These are phyloP conservation scores for Dendryphion nanum DNA, from an alignment of 2,329 filamentous ascomycete genomes.

Conservation along the genomic window DNA sequence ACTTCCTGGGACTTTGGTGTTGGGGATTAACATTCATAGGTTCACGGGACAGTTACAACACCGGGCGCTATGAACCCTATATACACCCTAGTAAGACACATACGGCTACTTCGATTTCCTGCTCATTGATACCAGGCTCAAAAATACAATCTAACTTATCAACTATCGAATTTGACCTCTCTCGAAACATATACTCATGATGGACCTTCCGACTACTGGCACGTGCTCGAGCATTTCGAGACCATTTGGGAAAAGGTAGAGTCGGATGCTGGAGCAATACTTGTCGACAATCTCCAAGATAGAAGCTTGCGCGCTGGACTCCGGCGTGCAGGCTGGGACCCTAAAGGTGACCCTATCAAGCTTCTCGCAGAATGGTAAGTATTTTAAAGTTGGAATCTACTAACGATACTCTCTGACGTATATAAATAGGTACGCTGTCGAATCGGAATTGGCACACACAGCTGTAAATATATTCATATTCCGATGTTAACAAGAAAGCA, in stretches of 20 bases:
- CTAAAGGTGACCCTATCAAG: constrained; percentile 50
- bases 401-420: too few relatives aligned
- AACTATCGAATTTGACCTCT: neutral
- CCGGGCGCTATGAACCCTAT: constrained; percentile 52
- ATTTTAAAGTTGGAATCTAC: too few relatives aligned
- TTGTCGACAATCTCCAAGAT: constrained; percentile 58
- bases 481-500: constrained; percentile 48
- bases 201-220: neutral
- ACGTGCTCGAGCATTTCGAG: neutral
- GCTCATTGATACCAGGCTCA: neutral
- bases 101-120: constrained; percentile 1
- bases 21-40: constrained; percentile 14
- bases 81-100: constrained; percentile 45
- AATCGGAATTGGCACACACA: constrained; percentile 6
- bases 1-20: neutral
- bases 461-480: constrained; percentile 51
- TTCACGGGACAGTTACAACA: constrained; percentile 41
- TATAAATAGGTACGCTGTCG: too few relatives aligned
- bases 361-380: constrained; percentile 62
- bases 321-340: constrained; percentile 58
- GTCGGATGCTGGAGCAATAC: constrained; percentile 26
- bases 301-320: constrained; percentile 55
- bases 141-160: constrained; percentile 1
- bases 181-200: constrained; percentile 3
- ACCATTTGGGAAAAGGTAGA: neutral